Evolutionary conservation across 2,329 filamentous ascomycete species (phyloP).

Genomic region (Niveomyces coronatus): DNA sequence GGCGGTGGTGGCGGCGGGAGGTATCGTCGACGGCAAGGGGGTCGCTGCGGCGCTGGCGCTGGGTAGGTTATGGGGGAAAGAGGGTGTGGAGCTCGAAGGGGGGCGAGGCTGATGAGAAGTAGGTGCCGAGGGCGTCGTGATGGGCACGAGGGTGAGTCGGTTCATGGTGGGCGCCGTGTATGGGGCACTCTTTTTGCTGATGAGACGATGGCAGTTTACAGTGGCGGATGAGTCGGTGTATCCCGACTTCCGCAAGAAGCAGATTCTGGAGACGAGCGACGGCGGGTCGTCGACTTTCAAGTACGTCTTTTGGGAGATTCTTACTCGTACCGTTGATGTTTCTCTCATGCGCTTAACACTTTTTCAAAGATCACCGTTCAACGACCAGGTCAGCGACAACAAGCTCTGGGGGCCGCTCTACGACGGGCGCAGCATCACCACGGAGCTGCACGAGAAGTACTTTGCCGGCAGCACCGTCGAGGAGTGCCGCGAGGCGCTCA

Average conservation of each 20-base stretch:
- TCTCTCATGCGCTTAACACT: background rate
- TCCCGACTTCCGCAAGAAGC: slow-evolving; percentile 28
- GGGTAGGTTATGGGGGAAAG: slow-evolving; percentile 31
- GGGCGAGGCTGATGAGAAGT: no score
- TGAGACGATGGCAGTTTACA: slow-evolving; percentile 26
- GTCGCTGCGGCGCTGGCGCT: slow-evolving; percentile 45
- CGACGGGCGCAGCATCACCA: slow-evolving; percentile 33
- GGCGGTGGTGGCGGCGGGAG: slow-evolving; percentile 46
- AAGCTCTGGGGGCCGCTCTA: slow-evolving; percentile 32
- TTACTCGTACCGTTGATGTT: no score
- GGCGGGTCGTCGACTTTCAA: slow-evolving; percentile 36
- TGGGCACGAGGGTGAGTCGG: slow-evolving; percentile 32
- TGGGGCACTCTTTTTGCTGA: no score
- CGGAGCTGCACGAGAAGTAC: slow-evolving; percentile 30
- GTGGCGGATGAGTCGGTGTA: slow-evolving; percentile 33
- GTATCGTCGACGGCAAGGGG: slow-evolving; percentile 45
- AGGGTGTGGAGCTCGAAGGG: no score
- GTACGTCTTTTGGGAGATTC: slow-evolving; percentile 19
- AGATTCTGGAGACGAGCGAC: slow-evolving; percentile 31
- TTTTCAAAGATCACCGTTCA: slow-evolving; percentile 25
- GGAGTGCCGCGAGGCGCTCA: slow-evolving; percentile 29
- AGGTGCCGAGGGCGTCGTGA: slow-evolving; percentile 33
- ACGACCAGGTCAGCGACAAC: slow-evolving; percentile 29
- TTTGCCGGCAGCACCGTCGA: slow-evolving; percentile 29
- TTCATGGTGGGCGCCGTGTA: no score